These are phyloP conservation scores for Metschnikowia baotianmanensis DNA, from an alignment of 805 yeast genomes.

Conservation along the genomic window DNA sequence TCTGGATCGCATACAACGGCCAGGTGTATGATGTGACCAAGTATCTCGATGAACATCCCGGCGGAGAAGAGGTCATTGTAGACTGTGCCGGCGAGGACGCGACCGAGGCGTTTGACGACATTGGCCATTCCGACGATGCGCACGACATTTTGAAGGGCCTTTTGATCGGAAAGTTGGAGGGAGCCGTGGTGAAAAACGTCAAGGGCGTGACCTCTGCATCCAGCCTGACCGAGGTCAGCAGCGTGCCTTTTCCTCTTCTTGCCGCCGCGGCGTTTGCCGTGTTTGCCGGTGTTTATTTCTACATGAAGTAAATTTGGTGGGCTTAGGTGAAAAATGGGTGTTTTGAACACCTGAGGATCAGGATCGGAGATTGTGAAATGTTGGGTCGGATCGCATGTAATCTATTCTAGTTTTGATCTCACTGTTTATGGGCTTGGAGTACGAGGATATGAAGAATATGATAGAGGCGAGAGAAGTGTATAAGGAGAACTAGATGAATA, in stretches of 20 bases:
- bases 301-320: conserved; percentile 17
- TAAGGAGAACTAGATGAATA: too few relatives aligned
- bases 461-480: too few relatives aligned
- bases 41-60: conserved; percentile 59
- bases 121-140: conserved; percentile 98
- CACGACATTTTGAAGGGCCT: conserved; percentile 67
- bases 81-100: conserved; percentile 85
- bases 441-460: too few relatives aligned
- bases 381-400: too few relatives aligned
- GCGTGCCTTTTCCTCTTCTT: conserved; percentile 20
- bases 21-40: conserved; percentile 40
- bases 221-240: conserved; percentile 13
- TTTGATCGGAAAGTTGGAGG: conserved; percentile 78
- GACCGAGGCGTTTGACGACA: conserved; percentile 67
- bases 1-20: conserved; percentile 46
- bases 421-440: too few relatives aligned
- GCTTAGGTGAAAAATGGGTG: too few relatives aligned
- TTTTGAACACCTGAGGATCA: too few relatives aligned
- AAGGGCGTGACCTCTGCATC: conserved; percentile 13
- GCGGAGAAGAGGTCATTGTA: conserved; percentile 78
- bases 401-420: too few relatives aligned
- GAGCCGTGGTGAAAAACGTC: conserved; percentile 41
- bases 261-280: conserved; percentile 19
- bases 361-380: too few relatives aligned
- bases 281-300: conserved; percentile 21